Conservation (phyloP, 257 asterid genomes). For the Solanum microdontum region DNA sequence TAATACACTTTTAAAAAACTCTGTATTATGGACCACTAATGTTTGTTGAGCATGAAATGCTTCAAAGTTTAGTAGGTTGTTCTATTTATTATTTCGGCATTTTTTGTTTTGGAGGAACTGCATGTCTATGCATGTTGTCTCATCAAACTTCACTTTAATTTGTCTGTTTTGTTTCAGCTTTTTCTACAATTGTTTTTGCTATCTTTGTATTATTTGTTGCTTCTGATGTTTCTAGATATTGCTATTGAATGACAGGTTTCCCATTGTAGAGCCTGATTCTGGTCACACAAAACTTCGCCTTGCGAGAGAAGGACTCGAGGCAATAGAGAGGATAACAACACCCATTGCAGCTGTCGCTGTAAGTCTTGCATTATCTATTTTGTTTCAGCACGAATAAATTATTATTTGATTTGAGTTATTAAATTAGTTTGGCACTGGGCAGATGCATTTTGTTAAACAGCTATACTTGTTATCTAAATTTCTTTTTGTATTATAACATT, state of each 20-base stretch:
- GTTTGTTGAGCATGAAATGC: neutral
- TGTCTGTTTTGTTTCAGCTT: neutral
- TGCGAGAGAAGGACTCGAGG: conserved; percentile 79
- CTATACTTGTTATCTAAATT: neutral
- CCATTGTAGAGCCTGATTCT: conserved; percentile 88
- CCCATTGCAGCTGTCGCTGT: conserved; percentile 96
- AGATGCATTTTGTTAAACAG: neutral
- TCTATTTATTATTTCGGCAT: neutral
- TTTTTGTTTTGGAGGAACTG: neutral
- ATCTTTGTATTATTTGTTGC: neutral
- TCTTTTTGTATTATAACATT: neutral
- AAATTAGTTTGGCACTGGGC: neutral
- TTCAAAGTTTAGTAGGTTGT: neutral
- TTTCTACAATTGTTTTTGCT: neutral
- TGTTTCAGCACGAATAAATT: too few relatives aligned
- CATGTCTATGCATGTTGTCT: neutral
- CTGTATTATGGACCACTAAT: neutral
- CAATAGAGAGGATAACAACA: conserved; percentile 72
- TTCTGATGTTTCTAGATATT: neutral
- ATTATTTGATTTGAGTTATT: neutral
- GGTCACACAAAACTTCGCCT: conserved; percentile 94
- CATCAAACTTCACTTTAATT: neutral
- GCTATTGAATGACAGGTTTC: conserved; percentile 54
- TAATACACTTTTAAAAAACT: neutral
- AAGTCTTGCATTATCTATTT: conserved; percentile 17